Evolutionary conservation across 2,329 filamentous ascomycete genomes (phyloP).

Genomic region (Xylariales sp.): DNA sequence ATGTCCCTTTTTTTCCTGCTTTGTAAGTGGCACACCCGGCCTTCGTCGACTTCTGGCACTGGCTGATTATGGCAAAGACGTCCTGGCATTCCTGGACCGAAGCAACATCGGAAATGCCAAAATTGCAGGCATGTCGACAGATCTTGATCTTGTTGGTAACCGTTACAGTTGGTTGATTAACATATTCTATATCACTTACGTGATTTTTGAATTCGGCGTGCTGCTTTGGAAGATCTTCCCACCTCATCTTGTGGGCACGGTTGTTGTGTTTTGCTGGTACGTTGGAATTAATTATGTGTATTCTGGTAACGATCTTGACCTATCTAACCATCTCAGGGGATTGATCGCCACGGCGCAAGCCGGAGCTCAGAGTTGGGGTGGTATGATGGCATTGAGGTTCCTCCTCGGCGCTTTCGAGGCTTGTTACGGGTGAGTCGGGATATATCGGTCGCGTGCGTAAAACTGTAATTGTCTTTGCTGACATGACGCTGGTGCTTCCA

Average conservation of each 20-base stretch:
- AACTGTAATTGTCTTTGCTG: no score
- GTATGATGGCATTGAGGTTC: slow-evolving; percentile 40
- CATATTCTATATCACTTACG: slow-evolving; percentile 60
- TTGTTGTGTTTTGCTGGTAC: slow-evolving; percentile 46
- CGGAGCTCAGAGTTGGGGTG: slow-evolving; percentile 33
- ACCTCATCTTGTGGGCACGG: slow-evolving; percentile 43
- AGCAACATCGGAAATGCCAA: slow-evolving; percentile 57
- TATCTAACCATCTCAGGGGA: no score
- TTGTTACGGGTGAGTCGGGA: no score
- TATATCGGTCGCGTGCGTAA: no score
- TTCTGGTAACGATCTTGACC: no score
- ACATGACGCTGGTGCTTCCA: no score
- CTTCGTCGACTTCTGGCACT: no score
- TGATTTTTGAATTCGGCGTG: slow-evolving; percentile 45
- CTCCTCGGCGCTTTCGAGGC: slow-evolving; percentile 45
- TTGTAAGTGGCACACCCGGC: no score
- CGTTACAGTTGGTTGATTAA: slow-evolving; percentile 59
- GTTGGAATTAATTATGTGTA: no score
- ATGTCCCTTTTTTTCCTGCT: slow-evolving; percentile 1
- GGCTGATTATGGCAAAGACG: no score
- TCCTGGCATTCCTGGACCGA: slow-evolving; percentile 18
- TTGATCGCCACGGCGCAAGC: slow-evolving; percentile 46
- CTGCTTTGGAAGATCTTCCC: slow-evolving; percentile 38
- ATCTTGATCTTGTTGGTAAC: slow-evolving; percentile 44
- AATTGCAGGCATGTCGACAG: slow-evolving; percentile 58